Percentiles rank a stretch among this genome's conserved stretches.
Conservation (phyloP, 768 basidiomycete species). For the Lactifluus hygrophoroides region DNA sequence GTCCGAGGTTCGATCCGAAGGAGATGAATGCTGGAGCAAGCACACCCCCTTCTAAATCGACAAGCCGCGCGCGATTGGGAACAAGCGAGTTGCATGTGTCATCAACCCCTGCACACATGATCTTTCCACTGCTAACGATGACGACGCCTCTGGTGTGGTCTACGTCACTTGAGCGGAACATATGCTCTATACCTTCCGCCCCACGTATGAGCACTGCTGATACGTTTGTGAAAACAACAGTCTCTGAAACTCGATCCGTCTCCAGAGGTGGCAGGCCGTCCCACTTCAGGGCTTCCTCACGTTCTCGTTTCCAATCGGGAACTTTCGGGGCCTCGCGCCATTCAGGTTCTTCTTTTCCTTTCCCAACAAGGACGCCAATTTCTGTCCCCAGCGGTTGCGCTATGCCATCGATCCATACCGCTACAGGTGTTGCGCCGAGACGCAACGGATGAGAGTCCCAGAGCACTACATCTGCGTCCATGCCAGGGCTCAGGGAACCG, state of each 20-base stretch:
- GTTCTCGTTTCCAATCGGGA: slow-evolving; percentile 57
- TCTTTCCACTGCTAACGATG: slow-evolving; percentile 44
- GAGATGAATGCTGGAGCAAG: slow-evolving; percentile 54
- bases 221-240: slow-evolving; percentile 49
- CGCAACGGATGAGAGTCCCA: slow-evolving; percentile 72
- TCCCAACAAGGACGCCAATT: slow-evolving; percentile 22
- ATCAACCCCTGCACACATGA: slow-evolving; percentile 37
- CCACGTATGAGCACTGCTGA: slow-evolving; percentile 29
- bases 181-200: slow-evolving; percentile 9
- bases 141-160: slow-evolving; percentile 27
- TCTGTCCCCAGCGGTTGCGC: slow-evolving; percentile 44
- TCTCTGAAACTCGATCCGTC: slow-evolving; percentile 25
- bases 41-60: slow-evolving; percentile 60
- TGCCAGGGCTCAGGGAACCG: slow-evolving; percentile 43
- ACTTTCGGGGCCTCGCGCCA: slow-evolving; percentile 31
- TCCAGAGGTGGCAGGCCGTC: slow-evolving; percentile 65
- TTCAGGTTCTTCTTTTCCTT: slow-evolving; percentile 19
- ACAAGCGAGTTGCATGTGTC: slow-evolving; percentile 17
- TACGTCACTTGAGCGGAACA: slow-evolving; percentile 15
- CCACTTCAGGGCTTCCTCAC: slow-evolving; percentile 44
- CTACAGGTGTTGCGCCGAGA: slow-evolving; percentile 63
- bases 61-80: slow-evolving; percentile 11
- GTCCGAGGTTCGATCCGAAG: slow-evolving; percentile 52
- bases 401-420: slow-evolving; percentile 74
- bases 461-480: slow-evolving; percentile 56